Base-by-base conservation (phyloP, 208 protist species). In the Crithidia thermophila region DNA sequence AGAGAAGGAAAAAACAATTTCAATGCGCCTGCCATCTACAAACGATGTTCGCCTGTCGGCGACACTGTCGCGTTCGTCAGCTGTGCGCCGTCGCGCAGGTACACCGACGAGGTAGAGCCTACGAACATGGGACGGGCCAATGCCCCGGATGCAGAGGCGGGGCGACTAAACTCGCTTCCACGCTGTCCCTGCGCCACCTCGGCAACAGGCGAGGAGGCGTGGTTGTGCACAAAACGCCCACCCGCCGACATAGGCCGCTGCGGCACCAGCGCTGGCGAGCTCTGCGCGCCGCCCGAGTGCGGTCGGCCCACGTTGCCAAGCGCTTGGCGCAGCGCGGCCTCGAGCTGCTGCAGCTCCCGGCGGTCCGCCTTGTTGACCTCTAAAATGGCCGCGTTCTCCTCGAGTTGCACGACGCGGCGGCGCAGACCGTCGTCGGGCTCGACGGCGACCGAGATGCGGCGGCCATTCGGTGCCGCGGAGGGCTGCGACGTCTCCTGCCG, bases 351-450 rank as follows among this genome's bases (percentile, higher is more conserved):
- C 47, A 96, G 56, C 79, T 96, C 87, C 36, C 34, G 46, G 42
- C 85, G 82, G 53, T 94, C 87, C 25, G 84, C 90, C 70, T 96
- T 96, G 53, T 88, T 85, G 10, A 82, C 46, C 58, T 96, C 86
- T 16, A 96, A 67, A 31, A 87, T 77, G 28, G 85, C 77, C 6
- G 70, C 45, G 55, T 84, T 86, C 70, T 91, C 84, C 79, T 95
- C 87, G 34, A 92, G 37, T 68, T 87, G 77, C n/a, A 49, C 72
- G 34, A 95, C 70, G 47, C 90, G 87, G n/a, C 73, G 77, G 30
- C 73, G 73, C 46, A 93, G 68, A 14, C 75, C 85, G 27, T 88
- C 85, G 23, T 84, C 78, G 1, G 69, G 74, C 45, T 77, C 78
- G 21, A 85, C 46, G n/a, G 61, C 68, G 14, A 85, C 53, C 16